Evolutionary conservation across 805 yeast genomes (phyloP).

Genomic region (Scheffersomyces spartinae): DNA sequence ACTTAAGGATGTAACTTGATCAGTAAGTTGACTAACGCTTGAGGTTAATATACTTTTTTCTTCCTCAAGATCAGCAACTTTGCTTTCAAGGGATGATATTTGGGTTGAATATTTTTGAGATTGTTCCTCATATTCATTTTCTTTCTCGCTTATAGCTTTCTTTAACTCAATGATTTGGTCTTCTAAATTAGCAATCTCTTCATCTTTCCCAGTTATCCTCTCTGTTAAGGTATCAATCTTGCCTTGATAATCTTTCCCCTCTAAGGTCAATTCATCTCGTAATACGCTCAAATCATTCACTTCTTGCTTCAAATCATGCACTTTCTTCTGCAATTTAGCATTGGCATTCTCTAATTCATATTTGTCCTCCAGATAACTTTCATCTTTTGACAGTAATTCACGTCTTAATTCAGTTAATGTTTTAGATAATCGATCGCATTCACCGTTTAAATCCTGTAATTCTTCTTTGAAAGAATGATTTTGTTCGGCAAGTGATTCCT

Average conservation of each 20-base stretch:
- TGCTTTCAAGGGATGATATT: too few relatives aligned
- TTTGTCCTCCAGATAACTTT: constrained; percentile 8
- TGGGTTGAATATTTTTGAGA: constrained; percentile 3
- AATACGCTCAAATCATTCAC: constrained; percentile 21
- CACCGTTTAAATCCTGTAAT: constrained; percentile 34
- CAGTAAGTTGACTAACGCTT: too few relatives aligned
- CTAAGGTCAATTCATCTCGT: too few relatives aligned
- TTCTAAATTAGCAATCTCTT: constrained; percentile 8
- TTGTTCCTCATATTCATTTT: constrained; percentile 1
- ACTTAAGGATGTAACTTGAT: constrained; percentile 1
- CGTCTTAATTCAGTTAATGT: constrained; percentile 27
- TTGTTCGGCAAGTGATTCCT: constrained; percentile 5
- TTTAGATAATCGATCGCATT: constrained; percentile 39
- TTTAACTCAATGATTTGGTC: constrained; percentile 8
- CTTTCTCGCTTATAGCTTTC: constrained; percentile 4
- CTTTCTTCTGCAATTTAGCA: constrained; percentile 25
- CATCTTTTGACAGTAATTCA: constrained; percentile 24
- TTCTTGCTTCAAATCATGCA: constrained; percentile 34
- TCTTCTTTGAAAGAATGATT: constrained; percentile 12
- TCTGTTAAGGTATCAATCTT: constrained; percentile 2
- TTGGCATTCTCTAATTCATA: constrained; percentile 28
- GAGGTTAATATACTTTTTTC: constrained; percentile 10
- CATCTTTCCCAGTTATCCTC: constrained; percentile 11
- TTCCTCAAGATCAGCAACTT: too few relatives aligned
- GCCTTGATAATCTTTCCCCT: too few relatives aligned